These are phyloP conservation scores for Boletus coccyginus DNA, from an alignment of 768 basidiomycete genomes.

Conservation along the genomic window DNA sequence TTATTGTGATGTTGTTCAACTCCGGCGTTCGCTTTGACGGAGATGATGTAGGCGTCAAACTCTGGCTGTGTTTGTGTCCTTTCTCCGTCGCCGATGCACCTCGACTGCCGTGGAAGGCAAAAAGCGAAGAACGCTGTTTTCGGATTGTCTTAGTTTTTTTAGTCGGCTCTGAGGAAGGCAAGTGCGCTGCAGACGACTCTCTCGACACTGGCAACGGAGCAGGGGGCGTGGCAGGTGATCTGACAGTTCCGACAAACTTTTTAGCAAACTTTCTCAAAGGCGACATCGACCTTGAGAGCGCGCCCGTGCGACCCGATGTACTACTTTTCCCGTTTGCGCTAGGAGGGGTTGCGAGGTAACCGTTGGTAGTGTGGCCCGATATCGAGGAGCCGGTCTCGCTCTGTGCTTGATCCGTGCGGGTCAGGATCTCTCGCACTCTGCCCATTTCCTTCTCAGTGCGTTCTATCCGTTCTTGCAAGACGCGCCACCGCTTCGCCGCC, in stretches of 20 bases:
- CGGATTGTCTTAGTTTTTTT: slow-evolving; percentile 35
- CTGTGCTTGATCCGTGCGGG: slow-evolving; percentile 46
- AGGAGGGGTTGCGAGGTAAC: slow-evolving; percentile 65
- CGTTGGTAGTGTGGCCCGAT: slow-evolving; percentile 56
- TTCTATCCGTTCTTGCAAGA: slow-evolving; percentile 72
- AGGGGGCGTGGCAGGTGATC: slow-evolving; percentile 38
- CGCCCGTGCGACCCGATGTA: slow-evolving; percentile 36
- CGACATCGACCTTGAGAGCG: slow-evolving; percentile 74
- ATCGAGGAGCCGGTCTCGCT: slow-evolving; percentile 73
- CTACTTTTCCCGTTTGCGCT: slow-evolving; percentile 44
- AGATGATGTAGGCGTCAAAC: slow-evolving; percentile 68
- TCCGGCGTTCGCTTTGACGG: slow-evolving; percentile 42
- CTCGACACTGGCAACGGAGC: slow-evolving; percentile 47
- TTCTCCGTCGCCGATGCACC: slow-evolving; percentile 53
- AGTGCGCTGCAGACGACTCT: slow-evolving; percentile 36
- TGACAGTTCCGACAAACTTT: slow-evolving; percentile 53
- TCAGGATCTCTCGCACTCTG: slow-evolving; percentile 55
- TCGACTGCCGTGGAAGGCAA: slow-evolving; percentile 45
- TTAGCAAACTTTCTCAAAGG: slow-evolving; percentile 77
- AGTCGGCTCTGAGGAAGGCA: slow-evolving; percentile 55
- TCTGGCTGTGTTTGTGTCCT: slow-evolving; percentile 67
- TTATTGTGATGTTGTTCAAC: slow-evolving; percentile 40
- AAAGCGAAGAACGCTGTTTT: slow-evolving; percentile 64
- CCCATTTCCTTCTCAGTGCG: slow-evolving; percentile 86
- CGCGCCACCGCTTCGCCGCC: slow-evolving; percentile 82